Conservation (phyloP, 768 basidiomycete species). For the Lactifluus echinatus region DNA sequence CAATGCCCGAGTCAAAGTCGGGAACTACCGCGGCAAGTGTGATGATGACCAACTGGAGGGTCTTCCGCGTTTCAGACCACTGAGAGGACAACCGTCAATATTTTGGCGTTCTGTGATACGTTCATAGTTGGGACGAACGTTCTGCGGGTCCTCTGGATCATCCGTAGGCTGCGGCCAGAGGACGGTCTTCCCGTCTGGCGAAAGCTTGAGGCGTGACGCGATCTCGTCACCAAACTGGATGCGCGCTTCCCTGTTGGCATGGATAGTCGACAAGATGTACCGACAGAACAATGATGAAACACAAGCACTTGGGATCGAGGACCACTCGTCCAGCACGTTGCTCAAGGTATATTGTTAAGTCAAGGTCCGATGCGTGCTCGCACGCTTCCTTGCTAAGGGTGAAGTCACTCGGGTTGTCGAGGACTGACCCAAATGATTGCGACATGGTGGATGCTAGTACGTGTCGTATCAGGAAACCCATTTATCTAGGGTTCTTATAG, state of each 20-base stretch:
- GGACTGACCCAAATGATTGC: background rate
- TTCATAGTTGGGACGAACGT: slow-evolving; percentile 29
- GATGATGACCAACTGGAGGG: slow-evolving; percentile 48
- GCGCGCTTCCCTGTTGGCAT: slow-evolving; percentile 44
- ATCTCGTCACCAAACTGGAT: slow-evolving; percentile 51
- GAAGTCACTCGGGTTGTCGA: background rate
- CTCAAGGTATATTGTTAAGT: slow-evolving; percentile 41
- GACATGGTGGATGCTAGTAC: background rate
- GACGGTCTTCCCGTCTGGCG: slow-evolving; percentile 48
- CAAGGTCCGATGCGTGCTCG: slow-evolving; percentile 21
- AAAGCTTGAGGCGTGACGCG: slow-evolving; percentile 48
- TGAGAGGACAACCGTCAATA: slow-evolving; percentile 24
- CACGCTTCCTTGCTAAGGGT: background rate
- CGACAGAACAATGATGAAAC: background rate
- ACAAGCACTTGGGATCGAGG: slow-evolving; percentile 48
- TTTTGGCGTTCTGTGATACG: background rate
- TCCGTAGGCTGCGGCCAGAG: slow-evolving; percentile 66
- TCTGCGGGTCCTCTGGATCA: slow-evolving; percentile 56
- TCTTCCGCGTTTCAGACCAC: slow-evolving; percentile 48
- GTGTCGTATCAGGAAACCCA: too few species aligned
- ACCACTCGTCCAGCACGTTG: slow-evolving; percentile 49
- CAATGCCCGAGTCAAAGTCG: too few species aligned
- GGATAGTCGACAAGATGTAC: background rate
- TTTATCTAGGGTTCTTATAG: too few species aligned
- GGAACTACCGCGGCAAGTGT: slow-evolving; percentile 59